phyloP scores from a whole-genome alignment of 805 yeast genomes.

The Nematodospora valgi region DNA sequence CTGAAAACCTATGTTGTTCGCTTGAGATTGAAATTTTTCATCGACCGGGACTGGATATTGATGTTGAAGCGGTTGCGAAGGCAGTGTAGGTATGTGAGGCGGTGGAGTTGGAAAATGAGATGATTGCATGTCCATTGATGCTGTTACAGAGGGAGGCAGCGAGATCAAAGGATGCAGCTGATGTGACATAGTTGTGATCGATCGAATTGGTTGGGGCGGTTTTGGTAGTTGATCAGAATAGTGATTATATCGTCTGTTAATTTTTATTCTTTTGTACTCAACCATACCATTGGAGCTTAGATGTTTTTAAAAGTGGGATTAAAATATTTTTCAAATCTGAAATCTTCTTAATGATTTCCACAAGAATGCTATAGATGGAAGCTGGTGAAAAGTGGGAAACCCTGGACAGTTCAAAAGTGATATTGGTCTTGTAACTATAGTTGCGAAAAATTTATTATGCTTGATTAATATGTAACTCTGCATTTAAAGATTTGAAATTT shows the following conservation, averaged over 20 bases:
- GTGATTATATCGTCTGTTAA: not conserved
- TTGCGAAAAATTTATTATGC: too few species aligned
- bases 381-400: too few species aligned
- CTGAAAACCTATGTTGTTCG: not conserved
- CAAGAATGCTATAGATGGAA: too few species aligned
- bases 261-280: constrained; percentile 2
- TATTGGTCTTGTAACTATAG: too few species aligned
- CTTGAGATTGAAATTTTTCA: not conserved
- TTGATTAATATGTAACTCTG: too few species aligned
- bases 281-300: not conserved
- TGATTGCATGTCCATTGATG: too few species aligned
- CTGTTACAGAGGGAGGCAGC: too few species aligned
- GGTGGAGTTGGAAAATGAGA: not conserved
- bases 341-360: too few species aligned
- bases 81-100: not conserved
- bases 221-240: not conserved
- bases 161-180: too few species aligned
- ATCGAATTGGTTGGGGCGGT: not conserved
- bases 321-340: not conserved
- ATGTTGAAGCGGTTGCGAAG: not conserved
- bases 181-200: not conserved
- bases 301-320: not conserved
- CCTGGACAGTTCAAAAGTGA: too few species aligned
- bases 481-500: too few species aligned
- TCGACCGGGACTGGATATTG: too few species aligned